Base-by-base conservation (phyloP, 2,329 filamentous ascomycete genomes). In the Diaporthe humulicola region DNA sequence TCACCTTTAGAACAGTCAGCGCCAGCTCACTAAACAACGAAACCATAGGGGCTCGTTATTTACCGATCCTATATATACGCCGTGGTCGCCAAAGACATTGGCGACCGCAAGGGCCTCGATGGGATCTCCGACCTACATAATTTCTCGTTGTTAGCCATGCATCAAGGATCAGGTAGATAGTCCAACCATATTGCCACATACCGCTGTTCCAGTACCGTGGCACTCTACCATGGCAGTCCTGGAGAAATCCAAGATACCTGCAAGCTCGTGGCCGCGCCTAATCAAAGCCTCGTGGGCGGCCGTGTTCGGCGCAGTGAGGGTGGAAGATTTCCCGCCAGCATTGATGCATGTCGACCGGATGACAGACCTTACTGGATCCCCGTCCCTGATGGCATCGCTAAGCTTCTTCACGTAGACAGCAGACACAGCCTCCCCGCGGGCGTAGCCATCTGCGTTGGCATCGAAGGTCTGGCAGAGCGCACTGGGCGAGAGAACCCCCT, bases 401-500 rank as follows among this genome's bases (percentile, higher is more conserved):
- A 90, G 78, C 0, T 78, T 81, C 79, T 90, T 90, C 0, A 91
- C 74, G 8, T 86, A 80, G 8, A 90, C 83, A 81, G 3, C 79
- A 84, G 19, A 86, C 78, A 7, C 86, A 19, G 60, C 89, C 75
- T 91, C 89, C 2, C 86, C 88, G 8, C 88, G 83, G 0, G 82
- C 87, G 73, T 89, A 90, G 0, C 89, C 89, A 71, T 88, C 82
- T 0, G 87, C 89, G 10, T 81, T 78, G 3, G 82, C 80, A 56
- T 88, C 87, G 74, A 87, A 88, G 1, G 81, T 81, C 66, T 82
- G 79, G 58, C 79, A 79, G 38, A 81, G 75, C 38, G 81, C 84
- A 0, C 80, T 78, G 1, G 80, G 78, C 4, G 82, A 84, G 6
- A 87, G 77, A 0, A 86, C 79, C 1, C 83, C 82, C 45, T 84